These are phyloP conservation scores for Thymus mandschuricus DNA, from an alignment of 257 asterid species.

Conservation along the genomic window DNA sequence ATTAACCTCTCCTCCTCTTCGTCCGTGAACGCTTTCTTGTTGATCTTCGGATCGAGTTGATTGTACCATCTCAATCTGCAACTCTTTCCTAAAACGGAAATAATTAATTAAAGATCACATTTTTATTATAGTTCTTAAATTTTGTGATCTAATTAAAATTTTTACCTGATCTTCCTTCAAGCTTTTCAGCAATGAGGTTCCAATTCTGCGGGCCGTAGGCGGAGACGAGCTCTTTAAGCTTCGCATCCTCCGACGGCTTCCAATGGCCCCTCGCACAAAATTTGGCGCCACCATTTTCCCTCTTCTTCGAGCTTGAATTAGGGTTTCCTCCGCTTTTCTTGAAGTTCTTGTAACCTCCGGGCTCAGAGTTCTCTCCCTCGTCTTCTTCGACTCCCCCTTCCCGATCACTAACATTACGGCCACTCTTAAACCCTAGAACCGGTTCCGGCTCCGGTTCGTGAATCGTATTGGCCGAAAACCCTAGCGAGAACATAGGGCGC, in stretches of 20 bases:
- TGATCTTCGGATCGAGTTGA: slow-evolving; percentile 58
- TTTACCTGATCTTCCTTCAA: slow-evolving; percentile 62
- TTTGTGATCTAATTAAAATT: background rate
- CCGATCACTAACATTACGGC: background rate
- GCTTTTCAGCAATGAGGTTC: slow-evolving; percentile 57
- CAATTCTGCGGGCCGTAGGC: slow-evolving; percentile 66
- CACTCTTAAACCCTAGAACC: slow-evolving; percentile 7
- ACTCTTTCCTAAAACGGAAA: slow-evolving; percentile 45
- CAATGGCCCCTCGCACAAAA: slow-evolving; percentile 54
- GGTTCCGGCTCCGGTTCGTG: background rate
- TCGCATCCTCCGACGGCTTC: slow-evolving; percentile 63
- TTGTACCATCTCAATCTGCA: slow-evolving; percentile 67
- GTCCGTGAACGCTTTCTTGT: slow-evolving; percentile 46
- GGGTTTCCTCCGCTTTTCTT: slow-evolving; percentile 34
- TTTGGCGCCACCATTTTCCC: slow-evolving; percentile 20
- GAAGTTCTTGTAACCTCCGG: background rate
- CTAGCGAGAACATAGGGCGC: slow-evolving; percentile 28
- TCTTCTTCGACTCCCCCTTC: slow-evolving; percentile 9
- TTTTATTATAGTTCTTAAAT: too few species aligned
- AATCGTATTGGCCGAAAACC: slow-evolving; percentile 11
- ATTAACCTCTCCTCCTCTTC: slow-evolving; percentile 50
- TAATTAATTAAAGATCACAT: too few species aligned
- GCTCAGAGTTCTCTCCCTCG: background rate
- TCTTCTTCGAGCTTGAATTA: slow-evolving; percentile 5
- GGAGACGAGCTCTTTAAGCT: slow-evolving; percentile 53